A percentile compares a stretch with the other conserved stretches of the same genome.
These are phyloP conservation scores for Tetradesmus obliquus DNA, from an alignment of 139 green algal genomes.

Conservation along the genomic window DNA sequence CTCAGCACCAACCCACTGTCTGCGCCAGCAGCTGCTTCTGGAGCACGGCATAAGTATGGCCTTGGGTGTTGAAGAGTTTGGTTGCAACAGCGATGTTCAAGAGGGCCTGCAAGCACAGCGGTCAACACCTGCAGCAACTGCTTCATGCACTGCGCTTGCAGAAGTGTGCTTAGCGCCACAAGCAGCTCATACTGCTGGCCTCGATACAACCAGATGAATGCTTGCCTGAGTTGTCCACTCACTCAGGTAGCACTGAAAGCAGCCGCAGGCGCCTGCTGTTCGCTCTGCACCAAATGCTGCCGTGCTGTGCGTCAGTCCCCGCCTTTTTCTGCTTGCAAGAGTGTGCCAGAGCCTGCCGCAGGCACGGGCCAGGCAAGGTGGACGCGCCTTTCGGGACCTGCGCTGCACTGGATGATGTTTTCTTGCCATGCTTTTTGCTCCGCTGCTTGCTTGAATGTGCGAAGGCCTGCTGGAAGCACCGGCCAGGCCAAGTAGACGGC, in stretches of 20 bases:
- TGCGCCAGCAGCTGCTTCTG: background rate
- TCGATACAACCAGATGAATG: background rate
- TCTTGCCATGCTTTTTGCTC: conserved; percentile 19
- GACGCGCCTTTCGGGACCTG: conserved; percentile 67
- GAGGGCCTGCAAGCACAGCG: background rate
- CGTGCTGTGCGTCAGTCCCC: conserved; percentile 84
- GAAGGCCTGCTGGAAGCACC: background rate
- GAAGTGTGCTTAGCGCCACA: no score
- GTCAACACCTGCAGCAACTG: background rate
- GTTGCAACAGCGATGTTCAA: no score
- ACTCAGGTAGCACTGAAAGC: no score
- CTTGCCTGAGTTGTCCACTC: no score
- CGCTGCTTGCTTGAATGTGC: conserved; percentile 22
- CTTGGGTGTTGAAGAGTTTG: no score
- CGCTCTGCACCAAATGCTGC: conserved; percentile 51
- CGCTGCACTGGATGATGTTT: conserved; percentile 69
- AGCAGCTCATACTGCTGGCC: no score
- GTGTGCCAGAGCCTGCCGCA: conserved; percentile 20
- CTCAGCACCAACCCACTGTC: background rate
- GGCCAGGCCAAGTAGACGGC: conserved; percentile 39
- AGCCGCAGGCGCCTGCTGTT: no score
- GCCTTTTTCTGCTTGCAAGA: conserved; percentile 65
- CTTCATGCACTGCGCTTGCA: background rate
- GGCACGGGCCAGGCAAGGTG: background rate
- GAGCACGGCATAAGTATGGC: no score